These are phyloP conservation scores for Fusarium newnesense DNA, from an alignment of 2,329 filamentous ascomycete species.

Conservation along the genomic window DNA sequence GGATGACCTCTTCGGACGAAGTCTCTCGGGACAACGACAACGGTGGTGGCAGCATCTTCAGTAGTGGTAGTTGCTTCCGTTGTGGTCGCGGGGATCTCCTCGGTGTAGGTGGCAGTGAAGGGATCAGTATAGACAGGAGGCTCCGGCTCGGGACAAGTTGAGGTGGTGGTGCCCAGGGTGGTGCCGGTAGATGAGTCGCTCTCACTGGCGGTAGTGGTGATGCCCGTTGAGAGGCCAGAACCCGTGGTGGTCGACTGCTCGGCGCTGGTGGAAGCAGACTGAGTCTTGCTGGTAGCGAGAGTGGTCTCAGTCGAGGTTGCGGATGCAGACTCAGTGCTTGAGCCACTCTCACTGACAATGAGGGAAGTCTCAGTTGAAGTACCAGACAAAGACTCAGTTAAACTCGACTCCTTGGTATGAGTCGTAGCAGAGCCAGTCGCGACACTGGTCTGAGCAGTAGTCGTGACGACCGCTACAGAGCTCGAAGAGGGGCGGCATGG, in stretches of 20 bases:
- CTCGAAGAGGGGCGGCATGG: constrained; percentile 15
- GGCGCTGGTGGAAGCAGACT: neutral
- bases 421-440: neutral
- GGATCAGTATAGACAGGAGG: neutral
- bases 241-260: neutral
- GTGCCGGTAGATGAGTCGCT: neutral
- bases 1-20: neutral
- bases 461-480: neutral
- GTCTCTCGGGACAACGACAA: neutral
- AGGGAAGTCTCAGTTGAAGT: neutral
- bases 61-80: neutral
- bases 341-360: neutral
- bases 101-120: neutral
- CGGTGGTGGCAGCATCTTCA: neutral
- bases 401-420: neutral
- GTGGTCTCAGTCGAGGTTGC: neutral
- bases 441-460: neutral
- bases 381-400: neutral
- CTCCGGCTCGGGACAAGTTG: neutral
- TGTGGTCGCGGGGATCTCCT: neutral
- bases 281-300: neutral
- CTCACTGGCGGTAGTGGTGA: neutral
- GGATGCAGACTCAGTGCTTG: neutral
- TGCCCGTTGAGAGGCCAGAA: neutral
- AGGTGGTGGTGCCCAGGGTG: neutral